Evolutionary conservation across 257 asterid species (phyloP), one percentile per base, ranked within the genome.

Genomic region (Salvia miltiorrhiza): DNA sequence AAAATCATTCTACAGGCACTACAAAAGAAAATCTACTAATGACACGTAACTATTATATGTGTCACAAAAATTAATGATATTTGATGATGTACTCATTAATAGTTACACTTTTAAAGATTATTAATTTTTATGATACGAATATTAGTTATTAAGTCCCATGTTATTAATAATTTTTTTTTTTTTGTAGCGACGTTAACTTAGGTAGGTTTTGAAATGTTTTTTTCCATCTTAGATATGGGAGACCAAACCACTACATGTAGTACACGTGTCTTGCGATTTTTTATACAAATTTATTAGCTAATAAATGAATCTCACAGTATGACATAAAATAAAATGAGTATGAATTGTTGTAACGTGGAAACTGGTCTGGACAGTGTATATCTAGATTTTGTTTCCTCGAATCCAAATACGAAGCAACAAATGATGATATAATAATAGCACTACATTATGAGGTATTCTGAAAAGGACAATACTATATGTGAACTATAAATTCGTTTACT

Each of bases 301-400:
- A 20, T 57, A 14, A 74, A 73, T 65, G 64, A 65, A n/a, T 26
- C 30, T 65, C 32, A 57, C 73, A 53, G 37, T 3, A 57, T 24
- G n/a, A 12, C 1, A 35, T 7, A 35, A 23, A 43, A 55, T 19
- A 21, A 43, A 66, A 16, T 6, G 24, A n/a, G 63, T 56, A 4
- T 48, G 55, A 32, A 63, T 69, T 32, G 56, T 53, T 69, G 70
- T 55, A 68, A 28, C 48, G 41, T 28, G 47, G 72, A 50, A 72
- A 52, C 11, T 30, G 53, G 12, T 20, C 48, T 16, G 35, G 35
- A 43, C 76, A 67, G 20, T 59, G 41, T 67, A 30, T 59, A 52
- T 67, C 65, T 60, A 10, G 12, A 59, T 47, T 73, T 65, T 57
- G 32, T 56, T 56, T n/a, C 59, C 23, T 39, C 44, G 26, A 58